Base-by-base conservation (phyloP, 192 early-diverging fungal species). In the Obelidium mucronatum region DNA sequence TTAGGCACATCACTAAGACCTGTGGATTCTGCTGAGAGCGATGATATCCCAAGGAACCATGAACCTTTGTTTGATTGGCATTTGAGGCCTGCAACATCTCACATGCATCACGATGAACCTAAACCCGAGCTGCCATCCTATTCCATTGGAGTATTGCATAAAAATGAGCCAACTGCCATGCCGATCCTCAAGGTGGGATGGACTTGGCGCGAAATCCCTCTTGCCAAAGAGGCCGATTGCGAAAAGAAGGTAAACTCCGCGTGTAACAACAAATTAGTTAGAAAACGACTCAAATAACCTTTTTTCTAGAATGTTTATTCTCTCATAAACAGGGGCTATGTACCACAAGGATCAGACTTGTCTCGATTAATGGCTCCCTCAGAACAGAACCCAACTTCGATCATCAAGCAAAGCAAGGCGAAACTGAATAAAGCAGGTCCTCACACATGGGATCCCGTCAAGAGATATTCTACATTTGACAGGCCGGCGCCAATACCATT, bases 181-280 rank as follows among this genome's bases (percentile, higher is more conserved):
- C 72, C 72, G 24, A 5, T 74, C 0, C 24, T 74, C 11, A 60
- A 74, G 44, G 40, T 30, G 3, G 72, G 72, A 48, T 74, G 72
- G 72, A 74, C 72, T 62, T 74, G 72, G 72, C 56, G 36, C 5
- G 72, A 74, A 26, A 63, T 74, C 22, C 72, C 72, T 30, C 2
- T 61, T 11, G 40, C 36, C 13, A 61, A 28, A 1, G 40, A 60
- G 40, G 36, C 35, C 0, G 72, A 74, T 63, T 6, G 13, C 22
- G 11, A 44, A 24, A 34, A 74, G 31, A 26, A 63, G 36, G 59
- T 74, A 28, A 13, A n/a, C 36, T 8, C 35, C 22, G 15, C 22
- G 24, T 58, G 8, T 22, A 54, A 4, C n/a, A 58, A 55, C 19
- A 30, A 42, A 11, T 69, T 6, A 69, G 13, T 11, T 35, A 69